Base-by-base conservation (phyloP, 805 yeast species). In the Cyberlindnera veronae region DNA sequence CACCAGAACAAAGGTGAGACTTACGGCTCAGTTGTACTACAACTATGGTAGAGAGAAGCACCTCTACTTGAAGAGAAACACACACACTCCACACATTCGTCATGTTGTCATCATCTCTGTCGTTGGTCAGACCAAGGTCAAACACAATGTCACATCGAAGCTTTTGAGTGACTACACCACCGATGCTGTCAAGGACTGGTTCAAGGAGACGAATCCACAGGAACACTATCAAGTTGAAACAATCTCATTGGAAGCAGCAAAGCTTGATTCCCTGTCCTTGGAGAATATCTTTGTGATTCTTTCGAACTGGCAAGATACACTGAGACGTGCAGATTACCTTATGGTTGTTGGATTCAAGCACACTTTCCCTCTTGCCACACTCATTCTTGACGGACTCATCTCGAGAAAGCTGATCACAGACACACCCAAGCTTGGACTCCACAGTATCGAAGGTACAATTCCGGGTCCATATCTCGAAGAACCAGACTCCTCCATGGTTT, bases 261-360 rank as follows among this genome's bases (percentile, higher is more conserved):
- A 62, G 34, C 42, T 51, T 14, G 55, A 54, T 33, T 44, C 50
- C 5, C 31, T 53, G 2, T 68, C 63, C 47, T 64, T 50, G 62
- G 72, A 60, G 61, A 75, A 62, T 63, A 65, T 55, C 65, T 70
- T 36, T 48, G 67, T 44, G 62, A 60, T 77, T 14, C 53, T 78
- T 32, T 59, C 56, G 17, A 72, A 72, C 48, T 77, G 82, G 81
- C 56, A 67, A 33, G 58, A 66, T 12, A 66, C 68, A 29, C 64
- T 77, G 32, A 64, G 68, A 33, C 67, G 64, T 13, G 74, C 77
- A 2, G 76, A 76, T 45, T 66, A 67, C 24, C 63, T 78, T 4
- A 69, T 73, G 36, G 60, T 77, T 24, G 70, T 71, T 1, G 69
- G 81, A 0, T 74, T 71, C 42, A 75, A 77, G 14, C 77, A 74